These are phyloP conservation scores for Cyphellophora europaea DNA, from an alignment of 2,329 filamentous ascomycete genomes.

Conservation along the genomic window DNA sequence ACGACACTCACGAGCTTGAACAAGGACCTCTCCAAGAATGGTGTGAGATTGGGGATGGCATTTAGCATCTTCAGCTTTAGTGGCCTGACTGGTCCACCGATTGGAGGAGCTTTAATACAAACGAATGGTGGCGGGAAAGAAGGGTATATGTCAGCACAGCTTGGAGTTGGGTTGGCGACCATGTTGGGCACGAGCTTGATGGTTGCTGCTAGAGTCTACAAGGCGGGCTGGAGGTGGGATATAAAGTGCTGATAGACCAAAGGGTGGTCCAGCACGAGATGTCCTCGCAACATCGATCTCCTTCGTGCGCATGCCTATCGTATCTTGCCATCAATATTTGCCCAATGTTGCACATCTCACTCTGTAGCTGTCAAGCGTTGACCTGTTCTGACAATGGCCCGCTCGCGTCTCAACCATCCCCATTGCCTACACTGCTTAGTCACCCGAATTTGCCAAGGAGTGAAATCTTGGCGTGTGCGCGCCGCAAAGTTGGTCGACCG, in stretches of 20 bases:
- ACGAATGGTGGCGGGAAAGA: conserved; percentile 27
- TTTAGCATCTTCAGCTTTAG: conserved; percentile 44
- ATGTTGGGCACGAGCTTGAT: conserved; percentile 39
- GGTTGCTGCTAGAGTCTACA: conserved; percentile 32
- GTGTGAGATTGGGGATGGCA: conserved; percentile 49
- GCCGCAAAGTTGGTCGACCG: too few species aligned
- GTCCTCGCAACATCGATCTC: too few species aligned
- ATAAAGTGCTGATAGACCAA: conserved; percentile 26
- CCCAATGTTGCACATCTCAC: too few species aligned
- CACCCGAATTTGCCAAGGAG: too few species aligned
- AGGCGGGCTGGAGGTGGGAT: conserved; percentile 25
- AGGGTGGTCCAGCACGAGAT: too few species aligned
- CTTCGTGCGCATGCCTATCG: too few species aligned
- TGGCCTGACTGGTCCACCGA: conserved; percentile 45
- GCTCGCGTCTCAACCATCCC: too few species aligned
- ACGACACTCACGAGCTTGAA: conserved; percentile 49
- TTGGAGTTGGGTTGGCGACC: conserved; percentile 42
- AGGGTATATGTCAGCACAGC: conserved; percentile 19
- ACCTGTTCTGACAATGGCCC: too few species aligned
- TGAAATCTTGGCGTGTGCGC: too few species aligned
- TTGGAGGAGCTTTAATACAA: conserved; percentile 44
- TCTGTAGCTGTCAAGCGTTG: too few species aligned
- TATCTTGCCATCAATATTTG: too few species aligned
- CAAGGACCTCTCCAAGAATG: conserved; percentile 42
- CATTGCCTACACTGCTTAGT: too few species aligned